Base-by-base conservation (phyloP, 176 grass and related monocot genomes). In the Oryza meyeriana region DNA sequence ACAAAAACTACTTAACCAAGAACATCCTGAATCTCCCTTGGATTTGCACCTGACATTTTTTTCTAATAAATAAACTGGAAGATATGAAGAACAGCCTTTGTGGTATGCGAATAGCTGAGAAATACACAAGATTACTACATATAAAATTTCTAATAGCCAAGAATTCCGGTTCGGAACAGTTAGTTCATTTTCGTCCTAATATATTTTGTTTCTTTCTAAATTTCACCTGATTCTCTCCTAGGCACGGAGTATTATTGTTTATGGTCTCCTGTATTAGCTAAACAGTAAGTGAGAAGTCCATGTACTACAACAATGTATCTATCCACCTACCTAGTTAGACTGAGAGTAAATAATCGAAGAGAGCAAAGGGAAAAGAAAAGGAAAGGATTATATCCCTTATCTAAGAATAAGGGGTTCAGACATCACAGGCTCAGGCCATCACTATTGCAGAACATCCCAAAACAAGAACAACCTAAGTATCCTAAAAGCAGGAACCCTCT, bases 401-500 rank as follows among this genome's bases (percentile, higher is more conserved):
- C 87, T 28, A 31, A 32, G 31, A 10, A 71, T 33, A 75, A 24
- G 59, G 64, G 69, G 47, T 50, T 71, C 77, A 16, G 17, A 50
- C 5, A 18, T 50, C 1, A 80, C 71, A 85, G 41, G 6, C 32
- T 72, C 72, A 34, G 55, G 22, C 76, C 39, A 65, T 66, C 45
- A 5, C 36, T 75, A 26, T 29, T 74, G 73, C 35, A 84, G 47
- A 41, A 11, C 6, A n/a, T 1, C 86, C 28, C 34, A 75, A 84
- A 74, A 29, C 44, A 58, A 68, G 59, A 35, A 59, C 57, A 33
- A 66, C 31, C 66, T 11, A 27, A 39, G 28, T 1, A 67, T 22
- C 17, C 74, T 57, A 14, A 77, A 77, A 78, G 38, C 45, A 27
- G 73, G 50, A 81, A 67, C 31, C 22, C 41, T 12, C 72, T 77